Evolutionary conservation across 2,329 filamentous ascomycete species (phyloP).

Genomic region (Penicillium thymicola): DNA sequence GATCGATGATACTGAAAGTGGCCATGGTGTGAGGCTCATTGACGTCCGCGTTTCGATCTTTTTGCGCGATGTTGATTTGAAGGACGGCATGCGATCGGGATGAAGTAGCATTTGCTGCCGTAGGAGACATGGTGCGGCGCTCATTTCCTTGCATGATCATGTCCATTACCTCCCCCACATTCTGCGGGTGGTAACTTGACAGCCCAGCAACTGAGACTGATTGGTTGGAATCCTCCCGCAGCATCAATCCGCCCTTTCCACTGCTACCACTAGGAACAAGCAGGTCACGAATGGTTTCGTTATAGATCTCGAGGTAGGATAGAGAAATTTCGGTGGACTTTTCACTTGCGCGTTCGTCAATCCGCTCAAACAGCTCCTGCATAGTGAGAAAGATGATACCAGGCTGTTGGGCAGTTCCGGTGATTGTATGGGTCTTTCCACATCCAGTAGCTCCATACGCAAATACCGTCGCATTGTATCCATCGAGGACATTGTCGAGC

Average conservation of each 20-base stretch:
- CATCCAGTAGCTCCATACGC: slow-evolving; percentile 97
- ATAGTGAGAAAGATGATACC: slow-evolving; percentile 99
- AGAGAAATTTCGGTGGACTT: slow-evolving; percentile 88
- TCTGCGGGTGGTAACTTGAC: slow-evolving; percentile 84
- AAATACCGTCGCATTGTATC: slow-evolving; percentile 98
- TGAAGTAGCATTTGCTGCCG: slow-evolving; percentile 94
- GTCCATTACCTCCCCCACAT: slow-evolving; percentile 97
- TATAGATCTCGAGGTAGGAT: slow-evolving; percentile 98
- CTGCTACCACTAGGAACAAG: slow-evolving; percentile 80
- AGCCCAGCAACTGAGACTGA: slow-evolving; percentile 86
- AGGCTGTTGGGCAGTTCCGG: slow-evolving; percentile 83
- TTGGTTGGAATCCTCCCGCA: slow-evolving; percentile 92
- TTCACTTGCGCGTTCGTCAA: slow-evolving; percentile 77
- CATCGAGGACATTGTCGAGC: slow-evolving; percentile 92
- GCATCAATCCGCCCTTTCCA: slow-evolving; percentile 79
- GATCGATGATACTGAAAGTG: slow-evolving; percentile 94
- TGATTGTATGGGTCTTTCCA: slow-evolving; percentile 98
- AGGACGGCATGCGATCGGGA: slow-evolving; percentile 95
- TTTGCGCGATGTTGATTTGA: slow-evolving; percentile 93
- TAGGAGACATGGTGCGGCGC: slow-evolving; percentile 91
- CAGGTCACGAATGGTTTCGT: slow-evolving; percentile 95
- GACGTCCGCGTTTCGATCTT: slow-evolving; percentile 86
- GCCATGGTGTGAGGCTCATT: slow-evolving; percentile 98
- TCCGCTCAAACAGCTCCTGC: slow-evolving; percentile 97
- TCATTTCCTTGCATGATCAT: slow-evolving; percentile 97